Conservation (phyloP, 176 grass and related monocot species). For the Areca catechu region DNA sequence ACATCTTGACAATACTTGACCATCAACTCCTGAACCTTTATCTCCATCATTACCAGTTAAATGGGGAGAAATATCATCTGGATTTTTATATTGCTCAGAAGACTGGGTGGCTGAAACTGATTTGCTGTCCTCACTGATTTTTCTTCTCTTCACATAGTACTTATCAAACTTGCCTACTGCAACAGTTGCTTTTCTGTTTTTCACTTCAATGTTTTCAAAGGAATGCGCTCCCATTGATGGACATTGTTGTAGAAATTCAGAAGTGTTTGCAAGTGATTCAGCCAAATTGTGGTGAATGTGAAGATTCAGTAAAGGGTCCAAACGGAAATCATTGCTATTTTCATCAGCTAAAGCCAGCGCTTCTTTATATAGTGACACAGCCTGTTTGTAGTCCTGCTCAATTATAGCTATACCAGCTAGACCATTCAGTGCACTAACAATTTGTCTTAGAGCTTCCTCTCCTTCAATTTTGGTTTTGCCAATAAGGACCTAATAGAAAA, state of each 20-base stretch:
- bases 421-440: conserved; percentile 84
- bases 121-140: conserved; percentile 29
- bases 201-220: conserved; percentile 21
- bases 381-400: conserved; percentile 56
- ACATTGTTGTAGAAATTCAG: conserved; percentile 67
- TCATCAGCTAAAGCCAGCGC: conserved; percentile 60
- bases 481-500: conserved; percentile 79
- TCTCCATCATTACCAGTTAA: conserved; percentile 14
- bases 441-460: conserved; percentile 90
- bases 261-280: conserved; percentile 52
- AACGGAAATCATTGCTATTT: conserved; percentile 62
- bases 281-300: conserved; percentile 90
- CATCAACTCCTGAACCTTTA: conserved; percentile 21
- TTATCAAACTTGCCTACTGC: conserved; percentile 32
- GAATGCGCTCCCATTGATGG: conserved; percentile 32
- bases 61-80: conserved; percentile 7
- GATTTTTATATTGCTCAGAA: conserved; percentile 32
- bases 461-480: conserved; percentile 93
- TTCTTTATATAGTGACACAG: conserved; percentile 90
- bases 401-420: conserved; percentile 85
- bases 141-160: conserved; percentile 43
- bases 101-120: conserved; percentile 24
- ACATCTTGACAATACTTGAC: conserved; percentile 51
- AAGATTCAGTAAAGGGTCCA: conserved; percentile 91
- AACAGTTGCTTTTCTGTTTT: conserved; percentile 50